Evolutionary conservation across 2,329 filamentous ascomycete genomes (phyloP).

Genomic region (Geoglossum cookeanum): DNA sequence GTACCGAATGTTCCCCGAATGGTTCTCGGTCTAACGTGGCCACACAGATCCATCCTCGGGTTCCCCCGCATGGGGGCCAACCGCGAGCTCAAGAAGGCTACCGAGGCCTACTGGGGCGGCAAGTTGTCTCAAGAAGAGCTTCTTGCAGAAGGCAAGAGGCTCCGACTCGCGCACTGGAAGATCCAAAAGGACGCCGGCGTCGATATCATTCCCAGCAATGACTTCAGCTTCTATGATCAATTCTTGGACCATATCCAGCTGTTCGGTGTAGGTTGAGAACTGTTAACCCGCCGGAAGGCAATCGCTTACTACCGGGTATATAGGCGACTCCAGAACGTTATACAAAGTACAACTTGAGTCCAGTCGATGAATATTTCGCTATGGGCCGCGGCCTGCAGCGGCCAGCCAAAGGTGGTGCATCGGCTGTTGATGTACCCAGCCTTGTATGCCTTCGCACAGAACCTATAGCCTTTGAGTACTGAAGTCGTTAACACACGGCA

Average conservation of each 20-base stretch:
- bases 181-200: slow-evolving; percentile 98
- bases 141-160: slow-evolving; percentile 85
- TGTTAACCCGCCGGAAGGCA: neutral
- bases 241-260: slow-evolving; percentile 96
- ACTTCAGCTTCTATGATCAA: slow-evolving; percentile 98
- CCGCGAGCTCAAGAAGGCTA: slow-evolving; percentile 99
- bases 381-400: slow-evolving; percentile 98
- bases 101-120: slow-evolving; percentile 90
- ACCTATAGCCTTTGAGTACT: neutral
- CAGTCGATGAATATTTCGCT: slow-evolving; percentile 95
- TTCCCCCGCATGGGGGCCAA: slow-evolving; percentile 98
- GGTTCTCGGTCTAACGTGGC: neutral
- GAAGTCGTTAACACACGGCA: slow-evolving; percentile 11
- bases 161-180: slow-evolving; percentile 95
- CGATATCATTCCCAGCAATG: slow-evolving; percentile 95
- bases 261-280: slow-evolving; percentile 53
- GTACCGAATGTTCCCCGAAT: neutral
- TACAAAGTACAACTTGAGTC: slow-evolving; percentile 69
- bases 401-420: slow-evolving; percentile 34
- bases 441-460: slow-evolving; percentile 31
- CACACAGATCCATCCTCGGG: slow-evolving; percentile 56
- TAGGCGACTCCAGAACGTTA: slow-evolving; percentile 87
- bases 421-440: slow-evolving; percentile 64
- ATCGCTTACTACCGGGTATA: neutral
- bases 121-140: slow-evolving; percentile 88